These are phyloP conservation scores for Aquanectria penicillioides DNA, from an alignment of 2,329 filamentous ascomycete species.

Conservation along the genomic window DNA sequence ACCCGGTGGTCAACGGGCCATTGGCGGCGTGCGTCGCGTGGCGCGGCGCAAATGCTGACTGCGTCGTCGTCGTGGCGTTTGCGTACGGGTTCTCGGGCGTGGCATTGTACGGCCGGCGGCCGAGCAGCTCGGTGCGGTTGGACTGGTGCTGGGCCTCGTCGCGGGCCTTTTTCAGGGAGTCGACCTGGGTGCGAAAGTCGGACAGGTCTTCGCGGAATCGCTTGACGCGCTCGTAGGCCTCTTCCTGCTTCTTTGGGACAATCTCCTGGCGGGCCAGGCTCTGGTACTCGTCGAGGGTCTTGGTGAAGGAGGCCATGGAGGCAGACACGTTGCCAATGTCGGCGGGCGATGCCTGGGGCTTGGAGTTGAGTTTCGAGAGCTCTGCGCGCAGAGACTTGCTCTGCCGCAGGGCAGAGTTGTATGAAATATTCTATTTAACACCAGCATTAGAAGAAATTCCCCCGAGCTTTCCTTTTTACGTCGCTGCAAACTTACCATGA, in stretches of 20 bases:
- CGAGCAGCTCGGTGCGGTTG: conserved; percentile 84
- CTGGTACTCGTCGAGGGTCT: conserved; percentile 93
- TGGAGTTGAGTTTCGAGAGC: conserved; percentile 74
- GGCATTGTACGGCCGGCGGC: conserved; percentile 80
- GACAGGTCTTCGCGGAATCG: conserved; percentile 85
- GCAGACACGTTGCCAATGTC: conserved; percentile 77
- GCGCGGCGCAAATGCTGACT: conserved; percentile 52
- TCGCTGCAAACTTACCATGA: conserved; percentile 29
- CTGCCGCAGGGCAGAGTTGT: conserved; percentile 88
- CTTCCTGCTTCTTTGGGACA: conserved; percentile 89
- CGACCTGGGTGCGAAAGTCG: conserved; percentile 82
- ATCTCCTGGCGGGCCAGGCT: conserved; percentile 87
- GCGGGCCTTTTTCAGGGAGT: conserved; percentile 77
- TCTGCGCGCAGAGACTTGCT: conserved; percentile 82
- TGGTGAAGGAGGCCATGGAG: conserved; percentile 81
- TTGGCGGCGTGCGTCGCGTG: conserved; percentile 53
- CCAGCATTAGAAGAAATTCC: background rate
- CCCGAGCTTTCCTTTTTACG: background rate
- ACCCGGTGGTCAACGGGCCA: conserved; percentile 50
- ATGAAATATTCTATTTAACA: conserved; percentile 74
- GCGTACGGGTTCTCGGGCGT: conserved; percentile 95
- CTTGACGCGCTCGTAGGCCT: conserved; percentile 85
- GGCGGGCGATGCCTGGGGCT: conserved; percentile 67
- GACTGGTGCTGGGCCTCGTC: conserved; percentile 75
- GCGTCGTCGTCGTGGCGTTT: conserved; percentile 54